Conservation (phyloP, 2,329 filamentous ascomycete genomes). For the Sporothrix brasiliensis region DNA sequence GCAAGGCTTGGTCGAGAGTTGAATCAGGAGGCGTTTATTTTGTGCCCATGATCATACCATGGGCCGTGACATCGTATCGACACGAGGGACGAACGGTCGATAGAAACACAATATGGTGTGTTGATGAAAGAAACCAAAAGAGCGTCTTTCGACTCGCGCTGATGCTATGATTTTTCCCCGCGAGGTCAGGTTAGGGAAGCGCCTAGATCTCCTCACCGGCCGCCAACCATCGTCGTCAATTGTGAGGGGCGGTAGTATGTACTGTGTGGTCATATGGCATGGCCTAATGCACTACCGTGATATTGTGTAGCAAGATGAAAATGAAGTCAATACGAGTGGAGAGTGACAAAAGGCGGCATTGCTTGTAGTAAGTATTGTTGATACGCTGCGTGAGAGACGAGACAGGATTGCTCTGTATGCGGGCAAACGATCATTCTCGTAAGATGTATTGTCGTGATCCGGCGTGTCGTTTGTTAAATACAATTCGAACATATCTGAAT, state of each 20-base stretch:
- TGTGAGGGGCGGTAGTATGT: background rate
- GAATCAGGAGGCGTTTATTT: constrained; percentile 4
- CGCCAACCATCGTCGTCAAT: background rate
- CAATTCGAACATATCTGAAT: background rate
- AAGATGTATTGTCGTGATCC: background rate
- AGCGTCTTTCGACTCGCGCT: background rate
- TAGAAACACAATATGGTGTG: background rate
- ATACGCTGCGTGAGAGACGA: background rate
- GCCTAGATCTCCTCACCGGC: background rate
- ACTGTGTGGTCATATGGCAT: background rate
- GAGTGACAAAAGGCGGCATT: background rate
- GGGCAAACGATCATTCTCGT: too few species aligned
- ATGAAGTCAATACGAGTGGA: background rate
- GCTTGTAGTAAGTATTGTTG: too few species aligned
- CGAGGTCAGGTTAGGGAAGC: background rate
- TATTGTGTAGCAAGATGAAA: background rate
- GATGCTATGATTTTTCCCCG: background rate
- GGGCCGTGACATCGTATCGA: background rate
- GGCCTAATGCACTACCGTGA: background rate
- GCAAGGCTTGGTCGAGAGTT: constrained; percentile 3
- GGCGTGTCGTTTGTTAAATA: background rate
- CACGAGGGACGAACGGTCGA: background rate
- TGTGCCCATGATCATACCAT: background rate
- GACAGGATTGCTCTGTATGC: background rate
- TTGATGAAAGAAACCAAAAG: background rate